Base-by-base conservation (phyloP, 2,329 filamentous ascomycete species). In the Triangularia setosa region DNA sequence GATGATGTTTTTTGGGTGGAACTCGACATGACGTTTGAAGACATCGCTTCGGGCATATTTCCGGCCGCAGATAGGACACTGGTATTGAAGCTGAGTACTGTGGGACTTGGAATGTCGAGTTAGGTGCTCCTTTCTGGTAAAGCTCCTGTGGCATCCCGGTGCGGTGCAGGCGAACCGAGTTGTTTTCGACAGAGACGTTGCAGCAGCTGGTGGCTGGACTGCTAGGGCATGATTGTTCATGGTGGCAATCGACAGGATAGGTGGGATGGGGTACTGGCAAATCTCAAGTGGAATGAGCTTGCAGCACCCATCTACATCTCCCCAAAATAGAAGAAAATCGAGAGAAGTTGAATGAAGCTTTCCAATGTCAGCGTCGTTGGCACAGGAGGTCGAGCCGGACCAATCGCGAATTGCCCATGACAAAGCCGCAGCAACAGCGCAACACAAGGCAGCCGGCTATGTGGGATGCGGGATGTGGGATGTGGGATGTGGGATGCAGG, bases 41-140 rank as follows among this genome's bases (percentile, higher is more conserved):
- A 65, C 63, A 35, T 65, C 63, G 28, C 63, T 65, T 16, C 63
- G 28, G 21, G 35, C 55, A 25, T 65, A 65, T 53, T 60, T 54
- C 40, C 60, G 54, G 7, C 63, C 63, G 12, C 63, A 65, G n/a
- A 65, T 40, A n/a, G 44, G 56, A n/a, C 63, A 65, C n/a, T 65
- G 59, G 23, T 65, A 57, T 12, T 56, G 59, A 6, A 35, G 23
- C 16, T 56, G 54, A 16, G 59, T n/a, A 24, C 48, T 59, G 35
- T 65, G 63, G 11, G 60, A 62, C 25, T 65, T 65, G 55, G 35
- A 44, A 48, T 65, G 63, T 25, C 63, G 60, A n/a, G 59, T 62
- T 30, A 65, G 18, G 24, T 65, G 63, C 28, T 65, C 63, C 21
- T 65, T 65, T 25, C 63, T 56, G 18, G 21, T 55, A 48, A 65